Evolutionary conservation across 2,329 filamentous ascomycete genomes (phyloP).

Genomic region (Penicillium sp.): DNA sequence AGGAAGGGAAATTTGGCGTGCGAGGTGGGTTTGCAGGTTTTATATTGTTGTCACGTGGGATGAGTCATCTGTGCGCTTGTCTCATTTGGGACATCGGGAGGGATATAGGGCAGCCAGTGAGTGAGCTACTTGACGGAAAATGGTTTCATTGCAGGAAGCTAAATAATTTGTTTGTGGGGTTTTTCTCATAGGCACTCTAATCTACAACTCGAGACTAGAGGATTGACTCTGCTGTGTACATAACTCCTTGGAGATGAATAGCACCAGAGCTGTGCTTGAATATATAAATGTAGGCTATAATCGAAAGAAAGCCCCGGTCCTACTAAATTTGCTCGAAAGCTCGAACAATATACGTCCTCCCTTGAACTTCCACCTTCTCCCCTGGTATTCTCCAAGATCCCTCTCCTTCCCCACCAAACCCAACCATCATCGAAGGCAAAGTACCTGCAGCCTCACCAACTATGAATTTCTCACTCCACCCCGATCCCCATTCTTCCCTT

Average conservation of each 20-base stretch:
- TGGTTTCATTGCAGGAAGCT: too few relatives aligned
- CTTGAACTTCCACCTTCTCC: slow-evolving; percentile 18
- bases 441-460: slow-evolving; percentile 11
- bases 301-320: background rate
- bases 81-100: background rate
- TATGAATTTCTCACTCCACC: slow-evolving; percentile 20
- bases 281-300: background rate
- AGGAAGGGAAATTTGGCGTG: slow-evolving; percentile 27
- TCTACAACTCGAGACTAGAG: background rate
- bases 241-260: background rate
- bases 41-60: slow-evolving; percentile 9
- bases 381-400: slow-evolving; percentile 19
- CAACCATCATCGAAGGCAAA: slow-evolving; percentile 23
- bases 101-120: background rate
- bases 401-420: slow-evolving; percentile 12
- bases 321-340: slow-evolving; percentile 26
- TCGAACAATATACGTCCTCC: slow-evolving; percentile 24
- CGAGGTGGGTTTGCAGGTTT: slow-evolving; percentile 6
- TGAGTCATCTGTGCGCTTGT: slow-evolving; percentile 13
- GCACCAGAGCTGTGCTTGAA: background rate
- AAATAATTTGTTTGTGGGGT: too few relatives aligned
- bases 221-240: too few relatives aligned
- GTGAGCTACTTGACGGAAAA: too few relatives aligned
- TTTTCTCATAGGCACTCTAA: background rate
- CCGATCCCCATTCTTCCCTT: slow-evolving; percentile 28